Conservation (phyloP, 2,329 filamentous ascomycete genomes). For the Aspergillus jensenii region DNA sequence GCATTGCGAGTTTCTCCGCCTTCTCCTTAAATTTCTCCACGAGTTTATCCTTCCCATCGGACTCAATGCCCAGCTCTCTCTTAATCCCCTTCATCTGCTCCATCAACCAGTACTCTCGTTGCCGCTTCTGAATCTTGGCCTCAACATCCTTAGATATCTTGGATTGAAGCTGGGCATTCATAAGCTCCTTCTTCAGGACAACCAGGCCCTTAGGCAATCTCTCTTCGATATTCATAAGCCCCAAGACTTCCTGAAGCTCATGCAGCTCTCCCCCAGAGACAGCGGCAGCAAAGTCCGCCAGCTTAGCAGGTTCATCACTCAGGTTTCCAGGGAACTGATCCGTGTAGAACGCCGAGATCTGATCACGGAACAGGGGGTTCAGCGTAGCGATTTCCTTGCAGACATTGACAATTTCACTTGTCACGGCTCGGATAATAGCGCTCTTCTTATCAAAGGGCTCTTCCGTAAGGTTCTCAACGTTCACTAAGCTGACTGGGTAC, state of each 20-base stretch:
- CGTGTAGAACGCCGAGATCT: constrained; percentile 96
- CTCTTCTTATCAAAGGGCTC: constrained; percentile 89
- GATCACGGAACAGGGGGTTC: constrained; percentile 93
- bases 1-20: constrained; percentile 90
- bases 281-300: constrained; percentile 95
- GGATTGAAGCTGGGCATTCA: constrained; percentile 94
- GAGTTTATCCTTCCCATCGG: constrained; percentile 96
- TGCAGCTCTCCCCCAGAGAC: constrained; percentile 91
- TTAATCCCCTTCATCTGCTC: constrained; percentile 99
- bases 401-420: constrained; percentile 97
- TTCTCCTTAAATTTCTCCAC: constrained; percentile 98
- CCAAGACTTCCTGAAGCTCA: constrained; percentile 88
- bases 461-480: constrained; percentile 89
- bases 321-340: constrained; percentile 94
- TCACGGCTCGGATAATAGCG: constrained; percentile 83
- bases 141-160: constrained; percentile 99
- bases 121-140: constrained; percentile 93
- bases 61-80: constrained; percentile 91
- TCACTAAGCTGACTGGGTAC: constrained; percentile 89
- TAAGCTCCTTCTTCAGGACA: constrained; percentile 95
- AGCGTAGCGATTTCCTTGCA: constrained; percentile 95
- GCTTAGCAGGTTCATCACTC: constrained; percentile 87
- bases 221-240: constrained; percentile 86
- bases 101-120: constrained; percentile 98
- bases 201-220: constrained; percentile 87